A percentile compares a stretch with the other conserved stretches of the same genome.
Conservation (phyloP, 2,329 filamentous ascomycete species). For the Didymella segeticola region DNA sequence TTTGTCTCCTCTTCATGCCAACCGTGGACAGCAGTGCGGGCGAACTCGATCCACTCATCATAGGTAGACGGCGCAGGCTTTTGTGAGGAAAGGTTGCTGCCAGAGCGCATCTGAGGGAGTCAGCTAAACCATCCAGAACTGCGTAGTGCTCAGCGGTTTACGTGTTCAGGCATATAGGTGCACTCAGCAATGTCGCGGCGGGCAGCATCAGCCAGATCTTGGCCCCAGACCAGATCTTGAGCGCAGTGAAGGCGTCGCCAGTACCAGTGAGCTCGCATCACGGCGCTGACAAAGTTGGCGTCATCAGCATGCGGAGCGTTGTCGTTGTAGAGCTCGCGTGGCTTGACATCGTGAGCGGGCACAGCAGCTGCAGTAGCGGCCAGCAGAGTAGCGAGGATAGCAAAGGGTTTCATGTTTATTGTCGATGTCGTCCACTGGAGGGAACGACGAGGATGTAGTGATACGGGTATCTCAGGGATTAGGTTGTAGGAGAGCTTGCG, state of each 20-base stretch:
- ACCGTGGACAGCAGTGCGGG: slow-evolving; percentile 39
- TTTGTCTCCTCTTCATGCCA: slow-evolving; percentile 47
- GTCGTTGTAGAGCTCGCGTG: slow-evolving; percentile 25
- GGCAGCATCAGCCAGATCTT: slow-evolving; percentile 34
- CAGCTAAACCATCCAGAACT: slow-evolving; percentile 5
- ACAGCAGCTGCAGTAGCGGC: slow-evolving; percentile 32
- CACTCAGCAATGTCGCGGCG: slow-evolving; percentile 35
- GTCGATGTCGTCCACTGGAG: slow-evolving; percentile 6
- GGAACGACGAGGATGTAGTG: slow-evolving; percentile 16
- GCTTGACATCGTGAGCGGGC: slow-evolving; percentile 23
- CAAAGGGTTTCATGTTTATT: slow-evolving; percentile 38
- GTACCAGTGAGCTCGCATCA: slow-evolving; percentile 47
- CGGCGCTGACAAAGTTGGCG: slow-evolving; percentile 38
- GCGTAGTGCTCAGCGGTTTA: slow-evolving; percentile 15
- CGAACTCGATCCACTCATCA: slow-evolving; percentile 39
- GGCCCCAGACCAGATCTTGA: slow-evolving; percentile 44
- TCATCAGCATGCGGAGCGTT: slow-evolving; percentile 37
- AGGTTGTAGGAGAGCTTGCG: slow-evolving; percentile 14
- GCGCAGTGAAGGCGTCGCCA: slow-evolving; percentile 47
- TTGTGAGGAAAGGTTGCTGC: slow-evolving; percentile 44
- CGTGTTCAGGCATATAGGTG: slow-evolving; percentile 35
- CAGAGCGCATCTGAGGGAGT: slow-evolving; percentile 34
- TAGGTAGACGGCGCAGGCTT: slow-evolving; percentile 30
- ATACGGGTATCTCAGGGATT: slow-evolving; percentile 23
- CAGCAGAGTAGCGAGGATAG: slow-evolving; percentile 27